These are phyloP conservation scores for Aspergillus hortae DNA, from an alignment of 2,329 filamentous ascomycete genomes.

Conservation along the genomic window DNA sequence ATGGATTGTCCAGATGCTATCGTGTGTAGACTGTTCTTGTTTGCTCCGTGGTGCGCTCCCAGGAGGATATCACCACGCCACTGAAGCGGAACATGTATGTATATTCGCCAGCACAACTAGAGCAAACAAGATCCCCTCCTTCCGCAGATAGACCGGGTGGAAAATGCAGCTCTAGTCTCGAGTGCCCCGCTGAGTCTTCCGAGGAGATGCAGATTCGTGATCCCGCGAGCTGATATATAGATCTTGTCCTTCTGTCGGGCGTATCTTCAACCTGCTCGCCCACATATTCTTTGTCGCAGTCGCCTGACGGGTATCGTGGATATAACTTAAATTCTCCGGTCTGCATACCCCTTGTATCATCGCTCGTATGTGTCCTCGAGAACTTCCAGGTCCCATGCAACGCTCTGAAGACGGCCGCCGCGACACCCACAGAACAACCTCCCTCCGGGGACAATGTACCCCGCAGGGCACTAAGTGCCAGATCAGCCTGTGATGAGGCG, in stretches of 20 bases:
- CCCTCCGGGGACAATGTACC: slow-evolving; percentile 34
- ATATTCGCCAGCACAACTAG: not conserved
- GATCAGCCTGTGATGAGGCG: slow-evolving; percentile 32
- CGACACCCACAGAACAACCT: slow-evolving; percentile 53
- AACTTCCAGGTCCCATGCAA: slow-evolving; percentile 69
- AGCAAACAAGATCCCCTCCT: too few species aligned
- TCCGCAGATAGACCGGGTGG: not conserved
- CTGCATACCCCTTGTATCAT: slow-evolving; percentile 46
- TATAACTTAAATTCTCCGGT: slow-evolving; percentile 62
- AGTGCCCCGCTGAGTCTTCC: not conserved
- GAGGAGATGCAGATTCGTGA: not conserved
- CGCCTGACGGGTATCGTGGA: slow-evolving; percentile 55
- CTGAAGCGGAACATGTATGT: slow-evolving; percentile 24
- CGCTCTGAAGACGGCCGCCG: slow-evolving; percentile 65
- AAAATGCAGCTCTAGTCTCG: not conserved
- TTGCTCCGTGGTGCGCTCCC: slow-evolving; percentile 13
- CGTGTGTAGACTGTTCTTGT: not conserved
- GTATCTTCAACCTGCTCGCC: slow-evolving; percentile 19
- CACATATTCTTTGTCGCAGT: slow-evolving; percentile 35
- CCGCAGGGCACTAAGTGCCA: slow-evolving; percentile 48
- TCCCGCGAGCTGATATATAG: slow-evolving; percentile 12
- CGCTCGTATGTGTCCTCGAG: slow-evolving; percentile 46
- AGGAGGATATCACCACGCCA: slow-evolving; percentile 25
- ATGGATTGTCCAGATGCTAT: not conserved
- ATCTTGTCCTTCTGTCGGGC: not conserved